These are phyloP conservation scores for Dendrocalamus sinicus DNA, from an alignment of 176 grass and related monocot genomes.

Conservation along the genomic window DNA sequence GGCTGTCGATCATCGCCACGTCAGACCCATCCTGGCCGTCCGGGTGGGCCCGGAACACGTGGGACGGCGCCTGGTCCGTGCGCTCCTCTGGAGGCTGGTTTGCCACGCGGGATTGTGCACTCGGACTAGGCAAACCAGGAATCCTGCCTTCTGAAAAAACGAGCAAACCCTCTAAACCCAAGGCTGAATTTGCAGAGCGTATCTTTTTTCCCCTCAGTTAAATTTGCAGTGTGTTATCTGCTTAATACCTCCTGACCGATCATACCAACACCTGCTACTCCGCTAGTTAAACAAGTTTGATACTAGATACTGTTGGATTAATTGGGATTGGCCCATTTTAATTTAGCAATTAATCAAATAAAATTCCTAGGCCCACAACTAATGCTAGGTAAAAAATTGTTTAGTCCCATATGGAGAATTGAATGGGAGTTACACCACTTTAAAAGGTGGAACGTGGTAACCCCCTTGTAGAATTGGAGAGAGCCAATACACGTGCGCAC, in stretches of 20 bases:
- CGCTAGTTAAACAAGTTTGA: neutral
- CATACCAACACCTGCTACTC: neutral
- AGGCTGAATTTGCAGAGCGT: neutral
- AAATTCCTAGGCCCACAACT: no score
- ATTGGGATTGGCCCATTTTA: no score
- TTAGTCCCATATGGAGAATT: no score
- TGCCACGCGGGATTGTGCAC: conserved; percentile 38
- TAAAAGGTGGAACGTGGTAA: no score
- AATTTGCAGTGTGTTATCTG: neutral
- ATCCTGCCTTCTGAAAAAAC: neutral
- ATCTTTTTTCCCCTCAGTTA: neutral
- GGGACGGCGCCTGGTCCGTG: conserved; percentile 29
- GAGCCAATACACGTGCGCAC: no score
- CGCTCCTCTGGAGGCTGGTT: neutral
- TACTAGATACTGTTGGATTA: no score
- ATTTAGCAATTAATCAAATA: no score
- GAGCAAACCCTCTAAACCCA: neutral
- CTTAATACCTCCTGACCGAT: neutral
- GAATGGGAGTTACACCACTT: no score
- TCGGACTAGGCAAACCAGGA: neutral
- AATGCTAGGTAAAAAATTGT: no score
- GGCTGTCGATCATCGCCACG: conserved; percentile 40
- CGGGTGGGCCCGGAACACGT: conserved; percentile 35
- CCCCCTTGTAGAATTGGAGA: no score
- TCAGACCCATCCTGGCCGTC: conserved; percentile 38